Conservation (phyloP, 257 asterid genomes). For the Leonotis leonurus region DNA sequence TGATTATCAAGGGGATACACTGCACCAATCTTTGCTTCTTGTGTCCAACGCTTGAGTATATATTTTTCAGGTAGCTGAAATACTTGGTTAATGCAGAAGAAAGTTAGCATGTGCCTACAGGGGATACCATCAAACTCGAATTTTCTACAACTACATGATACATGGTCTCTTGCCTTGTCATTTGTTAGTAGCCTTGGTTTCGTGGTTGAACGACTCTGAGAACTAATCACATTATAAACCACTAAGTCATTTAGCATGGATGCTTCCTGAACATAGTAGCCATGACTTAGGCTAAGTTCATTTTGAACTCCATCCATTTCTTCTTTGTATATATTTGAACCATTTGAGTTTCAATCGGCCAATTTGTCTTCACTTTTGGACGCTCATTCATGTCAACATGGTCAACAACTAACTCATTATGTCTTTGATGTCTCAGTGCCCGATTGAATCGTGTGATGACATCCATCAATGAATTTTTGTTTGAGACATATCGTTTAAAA, state of each 20-base stretch:
- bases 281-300: not conserved
- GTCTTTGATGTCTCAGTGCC: not conserved
- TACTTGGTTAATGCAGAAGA: too few relatives aligned
- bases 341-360: not conserved
- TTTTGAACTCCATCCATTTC: not conserved
- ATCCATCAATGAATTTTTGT: too few relatives aligned
- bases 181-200: too few relatives aligned
- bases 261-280: not conserved
- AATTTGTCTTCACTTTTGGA: not conserved
- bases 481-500: too few relatives aligned
- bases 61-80: too few relatives aligned
- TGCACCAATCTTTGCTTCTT: too few relatives aligned
- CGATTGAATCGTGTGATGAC: not conserved
- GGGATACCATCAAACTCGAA: too few relatives aligned
- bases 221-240: not conserved
- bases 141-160: too few relatives aligned
- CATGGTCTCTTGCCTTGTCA: too few relatives aligned
- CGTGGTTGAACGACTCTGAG: too few relatives aligned
- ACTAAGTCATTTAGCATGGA: not conserved
- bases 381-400: not conserved
- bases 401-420: not conserved
- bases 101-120: too few relatives aligned
- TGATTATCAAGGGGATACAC: not conserved
- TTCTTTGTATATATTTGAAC: not conserved
- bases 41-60: too few relatives aligned